These are phyloP conservation scores for Ceratobasidium sp. DNA, from an alignment of 1,284 basidiomycete genomes.

Conservation along the genomic window DNA sequence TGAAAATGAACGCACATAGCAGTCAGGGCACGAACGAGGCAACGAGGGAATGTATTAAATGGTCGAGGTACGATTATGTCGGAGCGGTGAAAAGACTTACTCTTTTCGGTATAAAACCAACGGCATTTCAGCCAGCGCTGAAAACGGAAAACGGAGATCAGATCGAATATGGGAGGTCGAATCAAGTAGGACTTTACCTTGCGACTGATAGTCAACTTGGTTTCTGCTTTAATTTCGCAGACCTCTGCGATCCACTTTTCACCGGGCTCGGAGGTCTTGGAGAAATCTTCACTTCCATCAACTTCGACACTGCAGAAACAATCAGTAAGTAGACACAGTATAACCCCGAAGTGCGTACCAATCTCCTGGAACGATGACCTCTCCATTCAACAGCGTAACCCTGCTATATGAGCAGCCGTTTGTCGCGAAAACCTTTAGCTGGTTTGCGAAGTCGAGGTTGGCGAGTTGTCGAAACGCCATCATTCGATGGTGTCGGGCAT, in stretches of 20 bases:
- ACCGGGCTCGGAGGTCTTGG: neutral
- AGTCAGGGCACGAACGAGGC: too few species aligned
- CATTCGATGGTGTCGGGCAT: neutral
- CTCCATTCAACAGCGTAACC: neutral
- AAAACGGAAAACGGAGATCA: neutral
- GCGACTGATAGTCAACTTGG: neutral
- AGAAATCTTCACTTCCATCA: neutral
- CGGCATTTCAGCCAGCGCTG: slow-evolving; percentile 2
- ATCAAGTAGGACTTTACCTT: neutral
- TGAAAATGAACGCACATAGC: too few species aligned
- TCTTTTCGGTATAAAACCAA: slow-evolving; percentile 21
- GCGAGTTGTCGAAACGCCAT: neutral
- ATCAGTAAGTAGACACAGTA: neutral
- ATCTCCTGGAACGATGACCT: neutral
- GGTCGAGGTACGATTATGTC: too few species aligned
- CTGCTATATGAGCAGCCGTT: neutral
- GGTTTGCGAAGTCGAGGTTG: neutral
- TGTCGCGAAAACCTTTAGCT: neutral
- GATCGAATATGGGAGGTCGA: too few species aligned
- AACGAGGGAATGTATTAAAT: too few species aligned
- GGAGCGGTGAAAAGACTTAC: neutral
- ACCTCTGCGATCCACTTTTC: slow-evolving; percentile 18
- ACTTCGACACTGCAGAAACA: neutral
- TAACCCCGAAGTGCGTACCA: neutral
- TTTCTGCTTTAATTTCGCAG: slow-evolving; percentile 6